Evolutionary conservation across 2,329 filamentous ascomycete species (phyloP).

Genomic region (Pseudogymnoascus pannorum): DNA sequence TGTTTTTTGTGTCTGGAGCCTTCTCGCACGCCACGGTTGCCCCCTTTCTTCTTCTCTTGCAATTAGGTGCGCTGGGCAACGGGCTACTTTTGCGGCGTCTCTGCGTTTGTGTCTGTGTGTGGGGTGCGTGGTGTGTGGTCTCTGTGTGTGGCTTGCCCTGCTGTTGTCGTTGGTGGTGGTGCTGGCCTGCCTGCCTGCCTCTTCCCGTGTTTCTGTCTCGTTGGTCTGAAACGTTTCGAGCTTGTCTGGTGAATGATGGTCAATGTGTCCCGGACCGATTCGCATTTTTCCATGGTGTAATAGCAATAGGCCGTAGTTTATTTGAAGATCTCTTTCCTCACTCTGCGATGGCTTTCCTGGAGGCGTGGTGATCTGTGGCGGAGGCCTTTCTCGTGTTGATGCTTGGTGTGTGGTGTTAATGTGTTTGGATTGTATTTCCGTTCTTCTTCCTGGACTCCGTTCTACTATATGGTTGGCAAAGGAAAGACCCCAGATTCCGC

Average conservation of each 20-base stretch:
- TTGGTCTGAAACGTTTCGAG: constrained; percentile 10
- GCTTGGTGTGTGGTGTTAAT: neutral
- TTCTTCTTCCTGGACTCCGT: neutral
- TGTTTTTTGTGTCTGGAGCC: constrained; percentile 7
- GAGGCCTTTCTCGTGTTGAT: neutral
- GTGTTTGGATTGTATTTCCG: neutral
- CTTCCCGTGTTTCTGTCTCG: constrained; percentile 10
- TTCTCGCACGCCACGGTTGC: constrained; percentile 1
- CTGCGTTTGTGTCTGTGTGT: constrained; percentile 2
- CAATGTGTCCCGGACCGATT: constrained; percentile 13
- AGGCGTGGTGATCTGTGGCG: neutral
- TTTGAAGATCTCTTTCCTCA: constrained; percentile 27
- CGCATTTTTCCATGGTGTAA: constrained; percentile 33
- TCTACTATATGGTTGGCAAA: neutral
- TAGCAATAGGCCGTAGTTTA: constrained; percentile 33
- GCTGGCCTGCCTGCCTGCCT: constrained; percentile 2
- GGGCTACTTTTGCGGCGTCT: constrained; percentile 1
- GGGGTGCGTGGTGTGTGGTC: neutral
- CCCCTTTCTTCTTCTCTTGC: neutral
- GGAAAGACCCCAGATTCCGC: too few relatives aligned
- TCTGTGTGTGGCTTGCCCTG: constrained; percentile 5
- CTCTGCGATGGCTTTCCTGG: neutral
- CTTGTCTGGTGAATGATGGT: constrained; percentile 5
- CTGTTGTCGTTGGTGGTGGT: constrained; percentile 5
- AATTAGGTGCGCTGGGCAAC: constrained; percentile 1